These are phyloP conservation scores for Vaccinium vitisidaea DNA, from an alignment of 148 eudicot species.

Conservation along the genomic window DNA sequence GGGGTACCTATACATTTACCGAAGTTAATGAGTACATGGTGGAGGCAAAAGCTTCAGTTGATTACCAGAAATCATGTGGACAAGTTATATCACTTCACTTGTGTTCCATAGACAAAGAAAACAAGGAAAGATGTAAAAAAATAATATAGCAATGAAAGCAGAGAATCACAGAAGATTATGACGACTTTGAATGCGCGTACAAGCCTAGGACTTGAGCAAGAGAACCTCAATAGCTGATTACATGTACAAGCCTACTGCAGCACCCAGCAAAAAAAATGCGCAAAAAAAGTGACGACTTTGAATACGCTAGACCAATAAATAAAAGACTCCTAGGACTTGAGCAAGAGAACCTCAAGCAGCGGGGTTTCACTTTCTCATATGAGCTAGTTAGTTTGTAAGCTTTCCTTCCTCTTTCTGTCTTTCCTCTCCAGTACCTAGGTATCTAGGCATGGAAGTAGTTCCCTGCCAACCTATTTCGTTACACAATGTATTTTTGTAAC, in stretches of 20 bases:
- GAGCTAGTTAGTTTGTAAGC: too few relatives aligned
- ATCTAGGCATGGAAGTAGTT: too few relatives aligned
- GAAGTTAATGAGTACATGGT: background rate
- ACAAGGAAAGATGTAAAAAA: background rate
- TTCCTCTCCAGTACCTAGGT: too few relatives aligned
- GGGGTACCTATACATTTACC: constrained; percentile 62
- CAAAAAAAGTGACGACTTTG: background rate
- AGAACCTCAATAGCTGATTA: background rate
- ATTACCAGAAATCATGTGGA: background rate
- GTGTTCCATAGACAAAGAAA: background rate
- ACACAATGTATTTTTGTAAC: too few relatives aligned
- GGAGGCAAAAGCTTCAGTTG: background rate
- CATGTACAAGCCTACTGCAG: background rate
- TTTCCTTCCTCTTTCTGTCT: too few relatives aligned
- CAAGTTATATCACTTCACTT: background rate
- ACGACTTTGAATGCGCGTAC: too few relatives aligned
- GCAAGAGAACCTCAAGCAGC: too few relatives aligned
- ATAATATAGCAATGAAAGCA: background rate
- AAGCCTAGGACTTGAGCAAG: too few relatives aligned
- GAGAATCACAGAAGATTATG: background rate
- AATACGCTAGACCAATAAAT: background rate
- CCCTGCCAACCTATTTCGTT: too few relatives aligned
- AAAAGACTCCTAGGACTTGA: too few relatives aligned
- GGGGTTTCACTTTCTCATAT: too few relatives aligned
- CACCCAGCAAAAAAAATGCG: background rate